phyloP scores from a whole-genome alignment of 768 basidiomycete species.

The Collybiopsis confluens region DNA sequence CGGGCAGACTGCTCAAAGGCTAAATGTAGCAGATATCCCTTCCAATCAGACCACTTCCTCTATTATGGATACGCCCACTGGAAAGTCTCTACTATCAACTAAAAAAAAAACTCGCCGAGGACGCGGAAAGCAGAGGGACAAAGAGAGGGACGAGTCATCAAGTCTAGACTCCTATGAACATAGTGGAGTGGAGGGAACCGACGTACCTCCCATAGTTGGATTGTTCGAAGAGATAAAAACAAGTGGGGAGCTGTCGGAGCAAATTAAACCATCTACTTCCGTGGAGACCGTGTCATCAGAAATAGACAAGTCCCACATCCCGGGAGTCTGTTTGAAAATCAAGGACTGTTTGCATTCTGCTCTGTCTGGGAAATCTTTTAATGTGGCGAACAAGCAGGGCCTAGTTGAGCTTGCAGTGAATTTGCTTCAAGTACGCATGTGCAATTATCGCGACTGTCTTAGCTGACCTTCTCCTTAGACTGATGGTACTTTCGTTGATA shows the following conservation, averaged over 20 bases:
- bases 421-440: background rate
- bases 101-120: constrained; percentile 3
- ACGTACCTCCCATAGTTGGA: background rate
- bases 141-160: background rate
- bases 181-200: background rate
- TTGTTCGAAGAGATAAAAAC: background rate
- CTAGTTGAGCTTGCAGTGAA: background rate
- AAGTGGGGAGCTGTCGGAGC: background rate
- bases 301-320: background rate
- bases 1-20: background rate
- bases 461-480: background rate
- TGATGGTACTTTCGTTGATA: background rate
- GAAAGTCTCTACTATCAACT: background rate
- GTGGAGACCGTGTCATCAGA: background rate
- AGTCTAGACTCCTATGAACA: no score
- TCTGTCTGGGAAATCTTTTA: background rate
- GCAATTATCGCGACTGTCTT: background rate
- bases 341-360: background rate
- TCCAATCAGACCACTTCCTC: no score
- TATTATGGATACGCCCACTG: background rate
- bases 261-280: background rate
- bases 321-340: background rate
- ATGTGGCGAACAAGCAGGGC: background rate
- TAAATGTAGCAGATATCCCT: background rate
- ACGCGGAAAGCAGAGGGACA: background rate